Evolutionary conservation across 2,329 filamentous ascomycete genomes (phyloP).

Genomic region (Dothidotthia symphoricarpi): DNA sequence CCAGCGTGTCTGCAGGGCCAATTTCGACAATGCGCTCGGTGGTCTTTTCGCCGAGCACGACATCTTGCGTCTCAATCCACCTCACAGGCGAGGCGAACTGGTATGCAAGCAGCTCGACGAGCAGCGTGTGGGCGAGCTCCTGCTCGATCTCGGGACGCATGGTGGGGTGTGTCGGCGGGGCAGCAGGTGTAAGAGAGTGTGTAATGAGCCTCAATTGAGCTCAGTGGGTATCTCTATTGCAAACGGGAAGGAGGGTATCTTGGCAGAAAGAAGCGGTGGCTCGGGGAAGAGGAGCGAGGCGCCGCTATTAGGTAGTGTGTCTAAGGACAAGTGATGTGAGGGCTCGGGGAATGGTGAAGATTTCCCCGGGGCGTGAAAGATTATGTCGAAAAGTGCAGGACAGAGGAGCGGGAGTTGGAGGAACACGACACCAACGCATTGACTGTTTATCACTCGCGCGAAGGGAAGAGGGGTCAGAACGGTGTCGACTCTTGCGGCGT

Average conservation of each 20-base stretch:
- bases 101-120: conserved; percentile 98
- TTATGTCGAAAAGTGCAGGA: conserved; percentile 12
- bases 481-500: conserved; percentile 21
- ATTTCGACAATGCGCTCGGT: conserved; percentile 98
- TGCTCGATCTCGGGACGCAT: conserved; percentile 99
- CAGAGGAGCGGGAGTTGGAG: conserved; percentile 18
- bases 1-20: conserved; percentile 92
- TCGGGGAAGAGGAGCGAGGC: conserved; percentile 14
- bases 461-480: conserved; percentile 18
- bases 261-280: conserved; percentile 16
- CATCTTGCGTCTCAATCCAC: conserved; percentile 99
- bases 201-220: conserved; percentile 24
- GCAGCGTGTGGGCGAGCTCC: conserved; percentile 95
- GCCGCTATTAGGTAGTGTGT: conserved; percentile 8
- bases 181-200: conserved; percentile 12
- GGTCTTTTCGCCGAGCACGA: conserved; percentile 92
- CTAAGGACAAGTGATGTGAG: conserved; percentile 6
- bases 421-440: conserved; percentile 32
- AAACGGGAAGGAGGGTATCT: conserved; percentile 22
- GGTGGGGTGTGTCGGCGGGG: conserved; percentile 40
- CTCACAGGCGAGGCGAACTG: conserved; percentile 97
- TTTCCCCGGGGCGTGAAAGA: conserved; percentile 9
- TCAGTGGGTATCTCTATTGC: conserved; percentile 28
- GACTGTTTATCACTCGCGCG: conserved; percentile 32
- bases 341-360: conserved; percentile 17